These are phyloP conservation scores for Ophiocordyceps robertsii DNA, from an alignment of 2,329 filamentous ascomycete genomes.

Conservation along the genomic window DNA sequence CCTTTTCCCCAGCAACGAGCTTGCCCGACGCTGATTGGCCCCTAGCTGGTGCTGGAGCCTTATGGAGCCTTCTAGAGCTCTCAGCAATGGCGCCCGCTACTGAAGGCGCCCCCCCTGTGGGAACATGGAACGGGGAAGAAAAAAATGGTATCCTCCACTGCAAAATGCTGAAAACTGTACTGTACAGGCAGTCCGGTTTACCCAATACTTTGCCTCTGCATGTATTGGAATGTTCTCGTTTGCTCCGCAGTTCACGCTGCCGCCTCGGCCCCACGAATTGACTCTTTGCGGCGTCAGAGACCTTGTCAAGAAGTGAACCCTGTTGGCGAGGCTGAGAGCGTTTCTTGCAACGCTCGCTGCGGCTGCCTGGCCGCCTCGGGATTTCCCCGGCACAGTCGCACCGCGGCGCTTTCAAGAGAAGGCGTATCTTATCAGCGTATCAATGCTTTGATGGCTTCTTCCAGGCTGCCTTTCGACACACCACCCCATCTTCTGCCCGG, in stretches of 20 bases:
- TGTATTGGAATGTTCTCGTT: neutral
- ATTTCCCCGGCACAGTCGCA: neutral
- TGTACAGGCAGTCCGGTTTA: neutral
- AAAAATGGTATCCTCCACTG: neutral
- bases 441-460: no score
- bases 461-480: no score
- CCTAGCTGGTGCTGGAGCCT: conserved; percentile 3
- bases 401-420: neutral
- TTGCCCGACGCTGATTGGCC: conserved; percentile 12
- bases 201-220: neutral
- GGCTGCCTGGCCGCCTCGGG: neutral
- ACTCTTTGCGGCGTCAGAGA: neutral
- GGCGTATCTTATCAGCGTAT: neutral
- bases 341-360: no score
- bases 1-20: conserved; percentile 12
- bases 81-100: neutral
- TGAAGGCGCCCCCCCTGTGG: neutral
- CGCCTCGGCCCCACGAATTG: neutral
- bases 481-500: no score
- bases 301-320: neutral
- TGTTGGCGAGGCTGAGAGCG: neutral
- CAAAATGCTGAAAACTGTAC: no score
- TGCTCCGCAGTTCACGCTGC: neutral
- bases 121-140: neutral
- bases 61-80: conserved; percentile 15